Evolutionary conservation across 2,329 filamentous ascomycete species (phyloP), one percentile per base, ranked within the genome.

Genomic region (Aspergillus aculeatinus): DNA sequence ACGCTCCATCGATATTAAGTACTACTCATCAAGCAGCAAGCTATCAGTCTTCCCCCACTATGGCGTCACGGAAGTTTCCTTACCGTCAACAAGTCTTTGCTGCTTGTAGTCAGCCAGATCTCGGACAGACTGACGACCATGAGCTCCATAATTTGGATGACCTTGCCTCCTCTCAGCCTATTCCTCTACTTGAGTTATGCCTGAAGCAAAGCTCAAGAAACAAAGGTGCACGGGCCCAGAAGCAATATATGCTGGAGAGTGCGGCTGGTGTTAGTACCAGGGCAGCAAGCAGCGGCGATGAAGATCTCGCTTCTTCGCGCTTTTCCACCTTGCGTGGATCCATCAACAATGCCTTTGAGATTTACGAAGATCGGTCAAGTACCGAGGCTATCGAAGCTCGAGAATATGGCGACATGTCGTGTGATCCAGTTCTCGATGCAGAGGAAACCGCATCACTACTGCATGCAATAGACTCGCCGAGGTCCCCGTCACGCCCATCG

Each of bases 91-190:
- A 52, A 49, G 48, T 44, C 14, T 33, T 48, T 19, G 19, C 51
- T n/a, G 27, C n/a, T 2, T 31, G 14, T 16, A 19, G 39, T 19
- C 39, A 44, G 6, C 39, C 16, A n/a, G 16, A 44, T 44, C 16
- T 44, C 9, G 16, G 39, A 19, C 57, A 42, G 7, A 51, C 49
- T 33, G 33, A 52, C 10, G 55, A 50, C 12, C 54, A 65, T 23
- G 68, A 70, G 48, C 35, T 71, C 16, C 48, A 60, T 54, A 62
- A 61, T 49, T 48, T 66, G 23, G 65, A 66, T 51, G 62, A 68
- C 1, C 60, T 70, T 14, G 61, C 65, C 7, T 70, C 68, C 5
- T 70, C 69, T 29, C 65, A 64, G 16, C 67, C 68, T 2, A 55
- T 70, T n/a, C 63, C 66, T 49, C 50, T 70, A 35, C 64, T 64